A percentile compares a stretch with the other conserved stretches of the same genome.
phyloP scores from a whole-genome alignment of 768 basidiomycete species.

The Pseudohyphozyma bogoriensis region DNA sequence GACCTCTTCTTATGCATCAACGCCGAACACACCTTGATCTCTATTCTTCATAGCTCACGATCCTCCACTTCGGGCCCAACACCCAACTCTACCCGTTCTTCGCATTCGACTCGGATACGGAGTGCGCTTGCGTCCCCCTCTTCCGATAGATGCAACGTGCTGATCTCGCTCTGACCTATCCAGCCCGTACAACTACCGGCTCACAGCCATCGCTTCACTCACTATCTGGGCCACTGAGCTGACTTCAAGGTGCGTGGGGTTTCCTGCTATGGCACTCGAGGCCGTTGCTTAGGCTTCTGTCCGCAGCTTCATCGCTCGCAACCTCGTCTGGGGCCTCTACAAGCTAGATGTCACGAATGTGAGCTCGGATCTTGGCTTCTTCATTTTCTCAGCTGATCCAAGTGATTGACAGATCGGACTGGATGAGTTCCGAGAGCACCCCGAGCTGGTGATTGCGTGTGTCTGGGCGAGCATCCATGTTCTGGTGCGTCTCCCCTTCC shows the following conservation, averaged over 20 bases:
- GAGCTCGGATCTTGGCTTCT: not conserved
- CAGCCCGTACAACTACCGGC: slow-evolving; percentile 42
- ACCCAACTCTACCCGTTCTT: slow-evolving; percentile 43
- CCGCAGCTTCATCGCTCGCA: slow-evolving; percentile 38
- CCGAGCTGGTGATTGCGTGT: slow-evolving; percentile 19
- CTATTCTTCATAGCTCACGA: slow-evolving; percentile 9
- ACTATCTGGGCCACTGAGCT: slow-evolving; percentile 42
- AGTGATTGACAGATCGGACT: slow-evolving; percentile 37
- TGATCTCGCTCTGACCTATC: too few relatives aligned
- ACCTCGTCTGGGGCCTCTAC: slow-evolving; percentile 36
- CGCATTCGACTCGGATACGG: slow-evolving; percentile 35
- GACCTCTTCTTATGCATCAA: not conserved
- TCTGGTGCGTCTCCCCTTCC: slow-evolving; percentile 40
- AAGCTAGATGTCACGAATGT: slow-evolving; percentile 38
- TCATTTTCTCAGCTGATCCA: not conserved
- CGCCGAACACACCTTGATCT: not conserved
- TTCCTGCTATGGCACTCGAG: too few relatives aligned
- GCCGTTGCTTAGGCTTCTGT: too few relatives aligned
- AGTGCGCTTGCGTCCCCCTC: too few relatives aligned
- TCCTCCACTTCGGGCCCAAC: slow-evolving; percentile 42
- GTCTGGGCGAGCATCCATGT: slow-evolving; percentile 41
- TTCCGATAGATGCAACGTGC: too few relatives aligned
- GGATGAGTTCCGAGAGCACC: slow-evolving; percentile 40
- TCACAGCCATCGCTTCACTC: slow-evolving; percentile 40
- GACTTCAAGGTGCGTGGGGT: too few relatives aligned